Evolutionary conservation across 2,329 filamentous ascomycete species (phyloP), one percentile per base, ranked within the genome.

Genomic region (Myriosclerotinia curreyana): DNA sequence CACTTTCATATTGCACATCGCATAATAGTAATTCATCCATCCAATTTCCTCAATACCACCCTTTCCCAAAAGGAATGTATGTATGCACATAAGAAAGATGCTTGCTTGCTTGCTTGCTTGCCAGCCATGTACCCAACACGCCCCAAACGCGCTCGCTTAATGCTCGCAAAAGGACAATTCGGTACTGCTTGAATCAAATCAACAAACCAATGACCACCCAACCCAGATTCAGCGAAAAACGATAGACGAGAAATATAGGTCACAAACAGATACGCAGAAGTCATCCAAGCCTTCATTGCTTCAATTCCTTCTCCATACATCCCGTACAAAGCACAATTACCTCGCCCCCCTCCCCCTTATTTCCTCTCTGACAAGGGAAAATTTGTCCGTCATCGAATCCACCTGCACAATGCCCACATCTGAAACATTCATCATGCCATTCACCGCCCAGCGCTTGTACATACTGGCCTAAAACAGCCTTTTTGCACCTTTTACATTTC

Each of bases 401-500:
- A 44, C 82, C 83, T 14, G 79, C 76, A 71, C 86, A 89, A 20
- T 79, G 79, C 20, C 81, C 83, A 75, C 95, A 99, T 64, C 88
- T 86, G 78, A 99, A 99, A 76, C 95, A 99, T 66, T 86, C 82
- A 63, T 91, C 88, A 77, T 99, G 95, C 93, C 95, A 99, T 79
- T 98, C 94, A 15, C 86, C 87, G 6, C 92, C 94, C 51, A 99
- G 80, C 0, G 95, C 95, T 74, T 89, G 88, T 25, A 99, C 87
- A 65, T 97, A 96, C 74, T 94, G 86, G 58, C 96, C 94, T 60
- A 95, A 87, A 62, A 98, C 92, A 11, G 92, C 90, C 72, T 84
- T 86, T 71, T 86, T 86, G 78, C 95, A 99, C 72, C 88, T 91
- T 70, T 86, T 85, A 77, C 95, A 99, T 77, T 96, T 96, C 53